Percentiles rank a stretch among this genome's conserved stretches.
These are phyloP conservation scores for Apocynum venetum DNA, from an alignment of 257 asterid species.

Conservation along the genomic window DNA sequence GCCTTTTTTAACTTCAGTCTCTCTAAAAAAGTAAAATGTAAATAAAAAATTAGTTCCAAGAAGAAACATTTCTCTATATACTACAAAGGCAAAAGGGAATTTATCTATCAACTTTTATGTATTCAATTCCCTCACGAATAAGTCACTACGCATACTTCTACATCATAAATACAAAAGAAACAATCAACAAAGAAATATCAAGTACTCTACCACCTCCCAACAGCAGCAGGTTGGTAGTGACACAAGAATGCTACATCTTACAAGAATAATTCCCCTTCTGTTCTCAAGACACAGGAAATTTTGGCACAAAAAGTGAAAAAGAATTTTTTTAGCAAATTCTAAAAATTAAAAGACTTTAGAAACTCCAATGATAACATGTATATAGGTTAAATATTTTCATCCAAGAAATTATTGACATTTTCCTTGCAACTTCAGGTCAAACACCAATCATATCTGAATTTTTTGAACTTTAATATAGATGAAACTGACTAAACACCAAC, in stretches of 20 bases:
- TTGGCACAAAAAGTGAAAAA: not conserved
- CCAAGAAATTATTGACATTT: not conserved
- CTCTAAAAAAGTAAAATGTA: conserved; percentile 32
- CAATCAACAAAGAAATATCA: not conserved
- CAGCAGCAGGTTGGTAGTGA: not conserved
- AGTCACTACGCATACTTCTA: not conserved
- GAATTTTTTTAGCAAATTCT: not conserved
- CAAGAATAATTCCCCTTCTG: not conserved
- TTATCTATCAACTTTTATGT: not conserved
- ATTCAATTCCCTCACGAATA: not conserved
- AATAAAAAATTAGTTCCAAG: not conserved
- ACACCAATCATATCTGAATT: not conserved
- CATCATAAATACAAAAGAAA: not conserved
- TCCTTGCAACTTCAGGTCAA: not conserved
- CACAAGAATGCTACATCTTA: not conserved
- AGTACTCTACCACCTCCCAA: not conserved
- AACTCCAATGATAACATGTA: not conserved
- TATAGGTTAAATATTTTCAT: not conserved
- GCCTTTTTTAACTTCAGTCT: conserved; percentile 65
- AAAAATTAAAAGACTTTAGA: not conserved
- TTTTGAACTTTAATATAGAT: not conserved
- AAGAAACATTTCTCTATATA: not conserved
- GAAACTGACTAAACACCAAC: not conserved
- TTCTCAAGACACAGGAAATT: not conserved
- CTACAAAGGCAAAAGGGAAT: not conserved